These are phyloP conservation scores for Carpinus fangiana DNA, from an alignment of 306 rosid genomes.

Conservation along the genomic window DNA sequence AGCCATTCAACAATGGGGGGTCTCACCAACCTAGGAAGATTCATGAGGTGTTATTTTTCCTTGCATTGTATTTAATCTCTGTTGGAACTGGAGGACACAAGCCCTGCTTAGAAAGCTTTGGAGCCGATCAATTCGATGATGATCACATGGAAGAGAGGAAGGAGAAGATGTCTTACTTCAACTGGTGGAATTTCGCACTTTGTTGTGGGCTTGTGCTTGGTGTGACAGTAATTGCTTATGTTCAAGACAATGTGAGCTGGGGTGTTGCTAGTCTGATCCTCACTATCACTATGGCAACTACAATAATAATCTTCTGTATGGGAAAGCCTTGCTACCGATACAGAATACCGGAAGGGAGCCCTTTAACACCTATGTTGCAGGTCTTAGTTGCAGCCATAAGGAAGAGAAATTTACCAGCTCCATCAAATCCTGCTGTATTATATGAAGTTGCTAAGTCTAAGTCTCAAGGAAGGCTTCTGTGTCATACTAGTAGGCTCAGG, in stretches of 20 bases:
- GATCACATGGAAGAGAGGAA: conserved; percentile 41
- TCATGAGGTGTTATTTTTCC: conserved; percentile 53
- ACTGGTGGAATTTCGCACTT: conserved; percentile 48
- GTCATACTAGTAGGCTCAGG: conserved; percentile 46
- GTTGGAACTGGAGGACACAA: conserved; percentile 53
- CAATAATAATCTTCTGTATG: conserved; percentile 29
- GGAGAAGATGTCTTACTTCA: conserved; percentile 52
- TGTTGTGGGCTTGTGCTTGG: conserved; percentile 40
- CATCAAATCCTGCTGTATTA: conserved; percentile 35
- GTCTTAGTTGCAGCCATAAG: conserved; percentile 47
- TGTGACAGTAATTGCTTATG: conserved; percentile 39
- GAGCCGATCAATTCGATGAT: conserved; percentile 60
- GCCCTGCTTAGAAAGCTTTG: conserved; percentile 54
- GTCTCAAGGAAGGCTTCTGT: conserved; percentile 35
- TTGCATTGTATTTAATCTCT: conserved; percentile 45
- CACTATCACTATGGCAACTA: conserved; percentile 33
- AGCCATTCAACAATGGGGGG: conserved; percentile 33
- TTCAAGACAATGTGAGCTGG: conserved; percentile 46
- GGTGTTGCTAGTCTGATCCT: conserved; percentile 41
- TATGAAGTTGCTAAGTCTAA: conserved; percentile 37
- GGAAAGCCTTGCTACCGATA: conserved; percentile 46
- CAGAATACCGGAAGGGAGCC: conserved; percentile 39
- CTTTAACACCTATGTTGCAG: conserved; percentile 41
- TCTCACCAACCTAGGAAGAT: conserved; percentile 40
- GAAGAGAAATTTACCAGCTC: conserved; percentile 40